Evolutionary conservation across 257 asterid species (phyloP).

Genomic region (Capsicum chinense): DNA sequence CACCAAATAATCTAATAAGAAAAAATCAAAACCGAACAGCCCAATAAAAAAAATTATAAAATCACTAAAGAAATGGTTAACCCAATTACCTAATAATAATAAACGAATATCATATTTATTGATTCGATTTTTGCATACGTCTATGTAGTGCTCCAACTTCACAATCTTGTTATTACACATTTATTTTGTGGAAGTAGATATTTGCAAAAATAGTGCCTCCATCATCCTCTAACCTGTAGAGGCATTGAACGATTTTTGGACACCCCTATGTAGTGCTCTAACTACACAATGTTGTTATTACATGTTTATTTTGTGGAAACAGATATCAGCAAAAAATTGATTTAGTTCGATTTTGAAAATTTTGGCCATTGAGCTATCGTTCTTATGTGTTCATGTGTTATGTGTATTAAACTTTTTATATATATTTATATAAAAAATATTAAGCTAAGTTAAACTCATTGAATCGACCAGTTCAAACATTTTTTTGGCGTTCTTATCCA

Average conservation of each 20-base stretch:
- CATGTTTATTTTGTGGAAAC: neutral
- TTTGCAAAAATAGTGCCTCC: neutral
- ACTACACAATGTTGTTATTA: neutral
- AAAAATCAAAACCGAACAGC: too few relatives aligned
- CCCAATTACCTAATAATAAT: too few relatives aligned
- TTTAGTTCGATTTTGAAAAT: neutral
- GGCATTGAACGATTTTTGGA: too few relatives aligned
- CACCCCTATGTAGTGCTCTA: neutral
- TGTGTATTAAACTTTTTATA: neutral
- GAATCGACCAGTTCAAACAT: neutral
- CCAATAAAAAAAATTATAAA: too few relatives aligned
- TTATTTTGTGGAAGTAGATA: conserved; percentile 9
- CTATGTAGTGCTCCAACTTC: neutral
- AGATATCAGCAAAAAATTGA: neutral
- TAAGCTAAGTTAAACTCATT: neutral
- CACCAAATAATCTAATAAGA: too few relatives aligned
- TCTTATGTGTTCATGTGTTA: neutral
- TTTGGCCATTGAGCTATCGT: neutral
- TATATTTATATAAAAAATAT: neutral
- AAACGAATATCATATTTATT: too few relatives aligned
- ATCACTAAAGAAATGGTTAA: too few relatives aligned
- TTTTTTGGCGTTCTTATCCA: neutral
- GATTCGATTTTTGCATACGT: too few relatives aligned
- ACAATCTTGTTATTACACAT: neutral
- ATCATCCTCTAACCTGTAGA: too few relatives aligned